Conservation (phyloP, 768 basidiomycete species). For the Phylloporus arenicola region DNA sequence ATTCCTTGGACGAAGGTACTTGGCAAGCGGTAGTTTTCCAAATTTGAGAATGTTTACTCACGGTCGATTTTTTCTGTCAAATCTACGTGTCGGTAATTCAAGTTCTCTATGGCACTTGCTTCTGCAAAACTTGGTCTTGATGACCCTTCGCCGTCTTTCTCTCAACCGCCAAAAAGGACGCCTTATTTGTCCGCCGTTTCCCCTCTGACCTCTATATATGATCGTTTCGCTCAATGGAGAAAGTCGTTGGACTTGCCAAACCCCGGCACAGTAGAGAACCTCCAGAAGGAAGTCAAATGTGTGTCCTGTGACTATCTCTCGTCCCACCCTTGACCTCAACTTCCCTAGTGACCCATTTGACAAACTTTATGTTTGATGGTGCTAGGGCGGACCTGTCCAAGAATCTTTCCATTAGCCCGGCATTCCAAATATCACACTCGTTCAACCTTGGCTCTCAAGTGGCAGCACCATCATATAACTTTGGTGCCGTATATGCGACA, state of each 20-base stretch:
- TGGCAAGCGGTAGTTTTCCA: not conserved
- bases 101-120: slow-evolving; percentile 37
- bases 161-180: slow-evolving; percentile 35
- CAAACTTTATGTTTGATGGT: slow-evolving; percentile 96
- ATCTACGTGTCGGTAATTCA: slow-evolving; percentile 10
- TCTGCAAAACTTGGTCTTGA: slow-evolving; percentile 40
- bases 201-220: slow-evolving; percentile 63
- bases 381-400: slow-evolving; percentile 95
- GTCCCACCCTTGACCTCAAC: not conserved
- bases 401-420: slow-evolving; percentile 85
- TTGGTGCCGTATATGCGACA: slow-evolving; percentile 89
- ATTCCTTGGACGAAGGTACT: too few relatives aligned
- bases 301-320: slow-evolving; percentile 20
- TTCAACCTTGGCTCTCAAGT: slow-evolving; percentile 87
- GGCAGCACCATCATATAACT: slow-evolving; percentile 85
- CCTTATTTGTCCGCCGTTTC: slow-evolving; percentile 32
- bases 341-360: slow-evolving; percentile 74
- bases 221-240: slow-evolving; percentile 78
- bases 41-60: slow-evolving; percentile 21
- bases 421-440: slow-evolving; percentile 97
- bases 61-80: slow-evolving; percentile 35
- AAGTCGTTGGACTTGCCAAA: slow-evolving; percentile 75
- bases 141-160: slow-evolving; percentile 33
- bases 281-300: slow-evolving; percentile 93
- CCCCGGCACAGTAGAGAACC: slow-evolving; percentile 90